Evolutionary conservation across 2,329 filamentous ascomycete species (phyloP).

Genomic region (Onygenales sp.): DNA sequence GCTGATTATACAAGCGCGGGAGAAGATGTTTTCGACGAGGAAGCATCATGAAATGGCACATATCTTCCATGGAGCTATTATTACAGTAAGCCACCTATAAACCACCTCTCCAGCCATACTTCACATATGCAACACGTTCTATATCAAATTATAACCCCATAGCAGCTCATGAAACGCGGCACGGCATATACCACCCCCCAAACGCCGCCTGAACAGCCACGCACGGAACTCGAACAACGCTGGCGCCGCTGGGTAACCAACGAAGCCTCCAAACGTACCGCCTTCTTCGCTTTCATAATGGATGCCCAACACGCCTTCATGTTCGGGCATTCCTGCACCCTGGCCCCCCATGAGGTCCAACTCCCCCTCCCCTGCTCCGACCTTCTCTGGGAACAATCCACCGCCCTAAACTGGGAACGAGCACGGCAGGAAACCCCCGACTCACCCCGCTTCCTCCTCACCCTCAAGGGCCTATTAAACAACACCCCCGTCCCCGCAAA

Average conservation of each 20-base stretch:
- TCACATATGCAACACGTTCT: no score
- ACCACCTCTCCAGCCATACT: not conserved
- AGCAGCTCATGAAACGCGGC: conserved; percentile 17
- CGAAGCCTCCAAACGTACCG: conserved; percentile 17
- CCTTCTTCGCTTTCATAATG: conserved; percentile 22
- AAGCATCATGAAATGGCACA: conserved; percentile 21
- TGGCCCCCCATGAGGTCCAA: conserved; percentile 19
- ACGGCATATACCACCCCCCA: conserved; percentile 11
- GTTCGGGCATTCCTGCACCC: conserved; percentile 19
- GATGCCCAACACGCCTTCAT: conserved; percentile 21
- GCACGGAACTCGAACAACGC: conserved; percentile 9
- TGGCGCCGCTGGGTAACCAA: conserved; percentile 19
- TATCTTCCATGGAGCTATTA: conserved; percentile 21
- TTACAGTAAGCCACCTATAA: conserved; percentile 12
- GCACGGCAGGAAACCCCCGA: conserved; percentile 12
- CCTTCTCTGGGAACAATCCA: conserved; percentile 16
- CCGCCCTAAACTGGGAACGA: conserved; percentile 14
- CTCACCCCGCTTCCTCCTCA: conserved; percentile 16
- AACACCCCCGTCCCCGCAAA: conserved; percentile 15
- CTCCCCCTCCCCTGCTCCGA: conserved; percentile 19
- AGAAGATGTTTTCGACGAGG: conserved; percentile 20
- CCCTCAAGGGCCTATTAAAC: conserved; percentile 14
- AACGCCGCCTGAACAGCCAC: conserved; percentile 1
- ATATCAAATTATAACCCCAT: no score
- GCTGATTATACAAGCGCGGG: conserved; percentile 17